Conservation (phyloP, 2,329 filamentous ascomycete genomes). For the Teratosphaeria destructans region DNA sequence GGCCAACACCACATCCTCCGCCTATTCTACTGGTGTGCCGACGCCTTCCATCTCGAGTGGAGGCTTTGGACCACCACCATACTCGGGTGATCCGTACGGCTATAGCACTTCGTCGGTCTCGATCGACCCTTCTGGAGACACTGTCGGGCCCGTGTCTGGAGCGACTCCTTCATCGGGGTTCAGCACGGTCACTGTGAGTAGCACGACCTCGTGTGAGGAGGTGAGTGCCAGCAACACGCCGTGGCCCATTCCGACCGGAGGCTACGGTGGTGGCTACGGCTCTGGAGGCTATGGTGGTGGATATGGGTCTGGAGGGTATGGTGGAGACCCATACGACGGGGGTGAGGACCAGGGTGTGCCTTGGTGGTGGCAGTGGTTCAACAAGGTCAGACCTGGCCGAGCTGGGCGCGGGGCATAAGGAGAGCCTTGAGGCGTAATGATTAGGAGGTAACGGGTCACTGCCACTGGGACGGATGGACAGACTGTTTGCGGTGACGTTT, state of each 20-base stretch:
- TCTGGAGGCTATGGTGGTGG: neutral
- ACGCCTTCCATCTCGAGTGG: neutral
- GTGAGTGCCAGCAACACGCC: constrained; percentile 7
- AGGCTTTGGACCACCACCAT: neutral
- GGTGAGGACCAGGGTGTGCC: neutral
- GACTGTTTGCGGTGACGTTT: neutral
- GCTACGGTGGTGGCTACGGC: neutral
- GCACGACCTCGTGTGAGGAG: neutral
- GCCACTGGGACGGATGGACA: neutral
- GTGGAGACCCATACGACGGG: neutral
- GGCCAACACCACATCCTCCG: neutral
- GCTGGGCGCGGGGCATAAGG: neutral
- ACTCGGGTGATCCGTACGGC: neutral
- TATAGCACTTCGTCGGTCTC: neutral
- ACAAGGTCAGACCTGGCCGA: neutral
- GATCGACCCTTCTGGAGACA: neutral
- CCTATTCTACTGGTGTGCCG: neutral
- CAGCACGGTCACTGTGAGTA: constrained; percentile 3
- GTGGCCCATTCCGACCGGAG: constrained; percentile 4
- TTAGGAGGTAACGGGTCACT: no score
- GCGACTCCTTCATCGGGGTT: constrained; percentile 3
- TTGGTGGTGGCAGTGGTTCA: constrained; percentile 5
- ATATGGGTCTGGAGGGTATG: neutral
- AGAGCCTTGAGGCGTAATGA: neutral
- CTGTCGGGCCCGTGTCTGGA: neutral